Percentiles rank a stretch among this genome's conserved stretches.
phyloP scores from a whole-genome alignment of 768 basidiomycete species.

The Botryobasidium botryosum region DNA sequence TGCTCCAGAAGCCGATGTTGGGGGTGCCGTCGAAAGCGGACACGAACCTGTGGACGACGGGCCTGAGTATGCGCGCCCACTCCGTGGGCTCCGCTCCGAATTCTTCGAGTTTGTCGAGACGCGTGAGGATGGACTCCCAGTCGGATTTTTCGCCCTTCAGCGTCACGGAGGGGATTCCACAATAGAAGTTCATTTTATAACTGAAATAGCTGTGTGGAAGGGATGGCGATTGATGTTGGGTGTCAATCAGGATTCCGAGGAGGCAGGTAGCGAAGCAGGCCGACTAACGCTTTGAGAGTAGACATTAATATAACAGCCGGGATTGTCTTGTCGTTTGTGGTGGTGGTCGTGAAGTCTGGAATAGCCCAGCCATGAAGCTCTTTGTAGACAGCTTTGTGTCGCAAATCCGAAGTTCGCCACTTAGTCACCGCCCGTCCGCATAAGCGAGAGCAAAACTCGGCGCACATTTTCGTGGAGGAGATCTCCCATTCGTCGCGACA shows the following conservation, averaged over 20 bases:
- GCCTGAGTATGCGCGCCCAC: slow-evolving; percentile 27
- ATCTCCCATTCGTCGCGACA: background rate
- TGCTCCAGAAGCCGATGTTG: slow-evolving; percentile 14
- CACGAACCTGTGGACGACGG: slow-evolving; percentile 22
- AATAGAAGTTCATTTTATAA: slow-evolving; percentile 19
- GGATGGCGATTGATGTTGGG: too few relatives aligned
- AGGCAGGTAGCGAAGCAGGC: too few relatives aligned
- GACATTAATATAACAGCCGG: background rate
- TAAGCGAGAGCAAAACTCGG: background rate
- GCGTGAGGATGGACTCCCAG: slow-evolving; percentile 22
- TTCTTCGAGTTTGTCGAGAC: slow-evolving; percentile 25
- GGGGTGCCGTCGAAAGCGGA: slow-evolving; percentile 17
- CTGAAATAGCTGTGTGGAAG: slow-evolving; percentile 22
- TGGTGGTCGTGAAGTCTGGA: background rate
- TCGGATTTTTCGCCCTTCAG: slow-evolving; percentile 27
- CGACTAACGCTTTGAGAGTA: background rate
- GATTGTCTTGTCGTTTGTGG: background rate
- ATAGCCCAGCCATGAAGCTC: background rate
- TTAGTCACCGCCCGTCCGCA: background rate
- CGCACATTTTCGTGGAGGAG: background rate
- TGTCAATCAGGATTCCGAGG: too few relatives aligned
- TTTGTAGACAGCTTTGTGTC: background rate
- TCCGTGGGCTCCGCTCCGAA: slow-evolving; percentile 23
- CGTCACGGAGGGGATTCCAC: slow-evolving; percentile 31
- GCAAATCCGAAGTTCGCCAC: background rate